A percentile compares a stretch with the other conserved stretches of the same genome.
phyloP scores from a whole-genome alignment of 306 rosid species.

The Prunus mongolica region DNA sequence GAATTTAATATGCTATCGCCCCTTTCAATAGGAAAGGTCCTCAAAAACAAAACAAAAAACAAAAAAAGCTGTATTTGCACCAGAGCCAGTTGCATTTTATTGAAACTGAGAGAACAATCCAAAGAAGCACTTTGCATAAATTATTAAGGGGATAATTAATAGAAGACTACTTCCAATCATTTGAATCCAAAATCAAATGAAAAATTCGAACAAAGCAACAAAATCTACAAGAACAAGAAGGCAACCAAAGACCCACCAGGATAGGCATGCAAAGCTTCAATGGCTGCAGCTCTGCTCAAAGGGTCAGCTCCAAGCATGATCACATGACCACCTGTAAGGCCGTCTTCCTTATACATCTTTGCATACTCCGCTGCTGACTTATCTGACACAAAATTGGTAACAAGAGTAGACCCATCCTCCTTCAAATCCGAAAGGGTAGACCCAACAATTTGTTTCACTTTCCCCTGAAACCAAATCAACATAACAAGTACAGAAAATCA shows the following conservation, averaged over 20 bases:
- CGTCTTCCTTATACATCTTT: slow-evolving; percentile 64
- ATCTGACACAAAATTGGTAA: slow-evolving; percentile 87
- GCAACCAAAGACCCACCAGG: slow-evolving; percentile 47
- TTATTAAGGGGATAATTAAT: neutral
- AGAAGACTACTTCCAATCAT: neutral
- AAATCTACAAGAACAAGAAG: neutral
- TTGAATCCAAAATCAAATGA: neutral
- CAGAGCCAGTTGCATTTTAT: neutral
- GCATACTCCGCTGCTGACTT: slow-evolving; percentile 85
- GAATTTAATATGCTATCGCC: too few species aligned
- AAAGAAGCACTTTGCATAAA: neutral
- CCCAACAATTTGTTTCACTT: slow-evolving; percentile 92
- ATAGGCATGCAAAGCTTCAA: slow-evolving; percentile 78
- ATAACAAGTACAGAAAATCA: neutral
- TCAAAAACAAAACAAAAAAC: too few species aligned
- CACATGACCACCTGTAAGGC: slow-evolving; percentile 80
- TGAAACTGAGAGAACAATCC: too few species aligned
- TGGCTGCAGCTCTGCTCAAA: slow-evolving; percentile 70
- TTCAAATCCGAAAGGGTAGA: slow-evolving; percentile 76
- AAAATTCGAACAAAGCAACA: neutral
- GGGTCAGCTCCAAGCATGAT: slow-evolving; percentile 95
- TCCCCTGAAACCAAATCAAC: slow-evolving; percentile 50
- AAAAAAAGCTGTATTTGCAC: neutral
- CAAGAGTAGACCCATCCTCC: slow-evolving; percentile 57
- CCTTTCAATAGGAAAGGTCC: too few species aligned